Evolutionary conservation across 495 filamentous ascomycete species (phyloP).

Genomic region (Aspergillus leporis): DNA sequence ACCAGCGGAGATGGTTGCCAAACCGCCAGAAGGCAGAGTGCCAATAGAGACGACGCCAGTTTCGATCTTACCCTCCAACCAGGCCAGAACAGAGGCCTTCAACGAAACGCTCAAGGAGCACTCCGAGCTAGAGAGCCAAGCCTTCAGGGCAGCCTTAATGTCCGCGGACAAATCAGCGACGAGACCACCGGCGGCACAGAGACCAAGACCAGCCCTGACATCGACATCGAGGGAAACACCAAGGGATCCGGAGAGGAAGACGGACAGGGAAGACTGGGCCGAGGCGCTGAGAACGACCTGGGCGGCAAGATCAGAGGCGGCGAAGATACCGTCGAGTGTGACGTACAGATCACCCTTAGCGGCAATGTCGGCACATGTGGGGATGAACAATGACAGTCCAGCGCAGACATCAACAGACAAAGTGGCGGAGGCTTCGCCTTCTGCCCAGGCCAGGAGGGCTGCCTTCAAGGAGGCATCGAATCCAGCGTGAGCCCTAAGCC

Average conservation of each 20-base stretch:
- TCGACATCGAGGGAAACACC: constrained; percentile 25
- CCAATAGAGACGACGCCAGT: constrained; percentile 33
- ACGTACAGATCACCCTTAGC: constrained; percentile 42
- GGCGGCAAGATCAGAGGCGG: constrained; percentile 25
- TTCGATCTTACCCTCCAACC: constrained; percentile 35
- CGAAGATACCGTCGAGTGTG: constrained; percentile 44
- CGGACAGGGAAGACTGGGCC: constrained; percentile 32
- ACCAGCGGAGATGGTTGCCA: constrained; percentile 39
- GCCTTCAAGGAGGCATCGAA: constrained; percentile 32
- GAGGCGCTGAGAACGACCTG: constrained; percentile 36
- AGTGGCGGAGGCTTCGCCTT: constrained; percentile 23
- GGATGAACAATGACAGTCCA: constrained; percentile 39
- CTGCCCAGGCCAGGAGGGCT: constrained; percentile 33
- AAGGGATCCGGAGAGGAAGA: constrained; percentile 29
- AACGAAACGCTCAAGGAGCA: constrained; percentile 35
- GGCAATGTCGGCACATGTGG: constrained; percentile 36
- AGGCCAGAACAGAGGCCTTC: constrained; percentile 36
- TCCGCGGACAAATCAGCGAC: constrained; percentile 35
- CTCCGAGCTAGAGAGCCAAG: constrained; percentile 31
- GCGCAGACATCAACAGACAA: constrained; percentile 31
- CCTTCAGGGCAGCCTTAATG: constrained; percentile 35
- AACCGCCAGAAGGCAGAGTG: constrained; percentile 29
- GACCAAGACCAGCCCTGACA: constrained; percentile 36
- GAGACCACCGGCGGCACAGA: constrained; percentile 42
- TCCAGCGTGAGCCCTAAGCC: constrained; percentile 29